Evolutionary conservation across 306 rosid species (phyloP), one percentile per base, ranked within the genome.

Genomic region (Amphicarpaea edgeworthii): DNA sequence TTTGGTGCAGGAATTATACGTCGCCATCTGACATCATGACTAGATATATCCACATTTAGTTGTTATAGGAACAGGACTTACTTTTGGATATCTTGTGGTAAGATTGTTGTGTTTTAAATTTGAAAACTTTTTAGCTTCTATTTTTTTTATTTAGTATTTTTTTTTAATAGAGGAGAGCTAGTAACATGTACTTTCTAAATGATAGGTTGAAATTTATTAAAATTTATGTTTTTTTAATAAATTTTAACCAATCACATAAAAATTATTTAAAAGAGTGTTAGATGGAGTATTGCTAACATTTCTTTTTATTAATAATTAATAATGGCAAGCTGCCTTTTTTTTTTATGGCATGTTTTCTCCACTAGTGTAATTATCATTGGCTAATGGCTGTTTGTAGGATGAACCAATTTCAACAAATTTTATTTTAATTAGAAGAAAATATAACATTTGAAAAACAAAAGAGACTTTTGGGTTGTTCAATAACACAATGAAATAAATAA

Each of bases 51-150:
- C 93, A 75, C 96, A 92, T 88, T 84, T 96, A 79, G 92, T 89
- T 53, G 38, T 92, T 6, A 32, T 86, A 79, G 99, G 98, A 87
- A 89, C 92, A 7, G 97, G 97, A 70, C 97, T 92, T 73, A 92
- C 93, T 67, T 95, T 92, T 59, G 98, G 98, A 62, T 96, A 77
- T 75, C 88, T 96, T 69, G 99, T 96, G 93, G 98, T 92, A 80
- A 84, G 87, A 74, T 51, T 68, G 34, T 60, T 46, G 0, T 76
- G 60, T 70, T 51, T 74, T 65, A 64, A 47, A 34, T 79, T 46
- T 63, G 26, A 60, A 60, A 41, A 47, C 9, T 7, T n/a, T 32
- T 77, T 32, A 17, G 32, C 61, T 80, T n/a, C n/a, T n/a, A n/a
- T n/a, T 23, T 71, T 66, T 15, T 21, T 21, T 50, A 2, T 11